phyloP scores from a whole-genome alignment of 1,284 basidiomycete species.

The Exobasidium cylindrosporum region DNA sequence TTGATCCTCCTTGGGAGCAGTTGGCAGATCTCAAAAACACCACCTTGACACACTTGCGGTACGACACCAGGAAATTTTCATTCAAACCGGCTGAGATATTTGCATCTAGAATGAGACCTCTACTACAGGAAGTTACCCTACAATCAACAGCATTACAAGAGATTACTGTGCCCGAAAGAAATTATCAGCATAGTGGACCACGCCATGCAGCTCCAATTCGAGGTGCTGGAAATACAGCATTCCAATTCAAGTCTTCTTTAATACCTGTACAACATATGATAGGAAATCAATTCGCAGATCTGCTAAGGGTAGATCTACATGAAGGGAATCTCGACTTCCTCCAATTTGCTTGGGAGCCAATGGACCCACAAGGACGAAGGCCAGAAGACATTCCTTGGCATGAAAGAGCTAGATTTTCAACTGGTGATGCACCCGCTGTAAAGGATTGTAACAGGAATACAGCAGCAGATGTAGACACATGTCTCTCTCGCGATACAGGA shows the following conservation, averaged over 20 bases:
- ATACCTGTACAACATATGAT: not conserved
- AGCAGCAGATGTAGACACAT: not conserved
- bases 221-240: not conserved
- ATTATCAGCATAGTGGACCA: slow-evolving; percentile 1
- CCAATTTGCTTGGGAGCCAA: slow-evolving; percentile 12
- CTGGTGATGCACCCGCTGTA: not conserved
- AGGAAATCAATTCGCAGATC: not conserved
- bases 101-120: slow-evolving; percentile 1
- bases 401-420: not conserved
- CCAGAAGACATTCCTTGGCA: slow-evolving; percentile 6
- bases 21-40: not conserved
- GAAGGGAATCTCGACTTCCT: not conserved
- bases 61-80: slow-evolving; percentile 7
- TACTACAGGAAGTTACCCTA: slow-evolving; percentile 5
- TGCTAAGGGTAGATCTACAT: not conserved
- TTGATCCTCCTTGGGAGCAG: not conserved
- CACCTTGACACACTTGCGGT: slow-evolving; percentile 1
- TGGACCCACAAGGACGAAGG: not conserved
- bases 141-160: not conserved
- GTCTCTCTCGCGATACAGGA: not conserved
- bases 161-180: not conserved
- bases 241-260: not conserved
- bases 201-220: slow-evolving; percentile 4
- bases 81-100: slow-evolving; percentile 10
- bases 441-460: not conserved